A percentile compares a stretch with the other conserved stretches of the same genome.
These are phyloP conservation scores for Trichosporon inkin DNA, from an alignment of 1,284 basidiomycete species.

Conservation along the genomic window DNA sequence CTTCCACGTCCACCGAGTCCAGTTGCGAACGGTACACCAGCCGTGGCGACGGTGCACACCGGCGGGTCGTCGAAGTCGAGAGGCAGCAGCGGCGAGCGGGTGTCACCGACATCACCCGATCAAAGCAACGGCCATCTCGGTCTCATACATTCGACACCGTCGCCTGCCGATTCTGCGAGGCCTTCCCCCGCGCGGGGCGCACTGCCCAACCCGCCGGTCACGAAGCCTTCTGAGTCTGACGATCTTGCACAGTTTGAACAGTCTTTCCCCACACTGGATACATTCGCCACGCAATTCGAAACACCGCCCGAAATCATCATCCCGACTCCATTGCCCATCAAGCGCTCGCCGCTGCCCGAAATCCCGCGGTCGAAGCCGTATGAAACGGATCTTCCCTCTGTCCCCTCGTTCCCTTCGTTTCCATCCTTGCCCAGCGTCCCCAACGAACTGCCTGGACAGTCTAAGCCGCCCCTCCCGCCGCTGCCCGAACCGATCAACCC, in stretches of 20 bases:
- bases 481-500: slow-evolving; percentile 10
- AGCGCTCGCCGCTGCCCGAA: slow-evolving; percentile 1
- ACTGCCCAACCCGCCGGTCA: not conserved
- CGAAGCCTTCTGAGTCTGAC: not conserved
- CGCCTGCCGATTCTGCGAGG: not conserved
- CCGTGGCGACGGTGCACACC: not conserved
- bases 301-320: not conserved
- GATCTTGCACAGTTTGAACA: slow-evolving; percentile 33
- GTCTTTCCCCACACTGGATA: slow-evolving; percentile 45
- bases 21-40: not conserved
- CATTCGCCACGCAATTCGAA: slow-evolving; percentile 44
- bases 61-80: not conserved
- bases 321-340: slow-evolving; percentile 1
- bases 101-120: not conserved
- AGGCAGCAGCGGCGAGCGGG: not conserved
- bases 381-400: not conserved
- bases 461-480: slow-evolving; percentile 10
- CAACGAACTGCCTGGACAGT: slow-evolving; percentile 14
- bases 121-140: not conserved
- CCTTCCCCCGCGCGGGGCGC: not conserved
- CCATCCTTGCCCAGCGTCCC: slow-evolving; percentile 20
- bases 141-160: not conserved
- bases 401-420: slow-evolving; percentile 12
- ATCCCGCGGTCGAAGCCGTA: not conserved
- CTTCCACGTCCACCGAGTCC: slow-evolving; percentile 4